Conservation (phyloP, 192 early-diverging fungal species). For the Coemansia biformis region DNA sequence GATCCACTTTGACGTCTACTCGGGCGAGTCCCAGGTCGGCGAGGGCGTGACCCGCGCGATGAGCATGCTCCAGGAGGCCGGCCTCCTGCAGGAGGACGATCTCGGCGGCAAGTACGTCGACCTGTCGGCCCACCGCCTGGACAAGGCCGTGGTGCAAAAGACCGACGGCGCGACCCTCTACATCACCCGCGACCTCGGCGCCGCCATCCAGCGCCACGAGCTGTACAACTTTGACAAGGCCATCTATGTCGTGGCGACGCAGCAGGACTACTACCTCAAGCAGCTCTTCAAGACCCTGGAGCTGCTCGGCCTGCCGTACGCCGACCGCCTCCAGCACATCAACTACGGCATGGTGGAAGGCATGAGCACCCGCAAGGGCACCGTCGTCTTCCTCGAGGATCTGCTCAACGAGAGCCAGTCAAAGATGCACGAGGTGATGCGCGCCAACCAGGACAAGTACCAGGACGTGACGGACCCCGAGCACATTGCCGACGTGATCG, state of each 20-base stretch:
- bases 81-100: constrained; percentile 62
- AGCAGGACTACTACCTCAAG: constrained; percentile 87
- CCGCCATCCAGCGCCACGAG: constrained; percentile 84
- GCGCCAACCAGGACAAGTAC: constrained; percentile 81
- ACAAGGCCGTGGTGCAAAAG: constrained; percentile 77
- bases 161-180: constrained; percentile 91
- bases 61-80: constrained; percentile 65
- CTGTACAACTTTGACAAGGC: constrained; percentile 87
- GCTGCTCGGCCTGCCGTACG: constrained; percentile 75
- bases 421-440: constrained; percentile 88
- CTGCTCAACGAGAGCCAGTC: constrained; percentile 83
- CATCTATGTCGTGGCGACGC: constrained; percentile 86
- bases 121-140: constrained; percentile 78
- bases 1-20: constrained; percentile 90
- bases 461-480: constrained; percentile 77
- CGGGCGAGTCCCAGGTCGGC: constrained; percentile 89
- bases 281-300: constrained; percentile 93
- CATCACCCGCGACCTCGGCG: constrained; percentile 94
- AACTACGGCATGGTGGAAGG: constrained; percentile 92
- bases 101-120: constrained; percentile 86
- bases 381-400: constrained; percentile 91
- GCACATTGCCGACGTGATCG: constrained; percentile 76
- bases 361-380: constrained; percentile 96
- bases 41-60: constrained; percentile 64
- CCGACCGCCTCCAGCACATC: constrained; percentile 78